Conservation (phyloP, 2,329 filamentous ascomycete genomes). For the Lasiodiplodia citricola region DNA sequence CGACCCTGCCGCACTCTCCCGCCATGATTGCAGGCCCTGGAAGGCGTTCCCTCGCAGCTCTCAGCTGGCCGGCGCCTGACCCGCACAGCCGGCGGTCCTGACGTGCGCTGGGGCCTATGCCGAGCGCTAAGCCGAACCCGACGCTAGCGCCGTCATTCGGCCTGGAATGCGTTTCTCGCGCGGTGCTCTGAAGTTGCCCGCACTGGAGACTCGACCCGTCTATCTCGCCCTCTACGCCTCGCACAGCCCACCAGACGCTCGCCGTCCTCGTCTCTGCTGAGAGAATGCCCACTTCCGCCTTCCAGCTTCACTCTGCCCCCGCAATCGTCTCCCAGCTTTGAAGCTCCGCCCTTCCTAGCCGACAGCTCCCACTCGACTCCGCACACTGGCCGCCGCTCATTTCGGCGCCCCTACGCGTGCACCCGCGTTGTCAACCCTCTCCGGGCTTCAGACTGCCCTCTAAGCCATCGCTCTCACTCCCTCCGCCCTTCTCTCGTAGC, state of each 20-base stretch:
- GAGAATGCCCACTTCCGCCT: conserved; percentile 37
- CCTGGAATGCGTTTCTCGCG: conserved; percentile 25
- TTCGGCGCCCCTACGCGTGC: conserved; percentile 27
- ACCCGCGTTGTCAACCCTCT: not conserved
- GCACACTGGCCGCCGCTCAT: conserved; percentile 28
- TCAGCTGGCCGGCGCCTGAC: conserved; percentile 13
- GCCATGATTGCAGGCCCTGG: conserved; percentile 4
- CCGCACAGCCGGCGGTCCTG: conserved; percentile 18
- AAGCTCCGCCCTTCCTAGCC: conserved; percentile 42
- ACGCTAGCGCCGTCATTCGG: conserved; percentile 24
- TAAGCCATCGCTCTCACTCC: conserved; percentile 1
- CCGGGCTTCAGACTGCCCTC: conserved; percentile 1
- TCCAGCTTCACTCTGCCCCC: conserved; percentile 31
- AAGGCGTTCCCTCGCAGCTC: not conserved
- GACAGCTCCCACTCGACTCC: conserved; percentile 32
- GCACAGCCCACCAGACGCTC: conserved; percentile 7
- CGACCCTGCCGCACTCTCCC: not conserved
- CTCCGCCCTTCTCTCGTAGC: conserved; percentile 15
- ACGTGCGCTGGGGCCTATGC: conserved; percentile 20
- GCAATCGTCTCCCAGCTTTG: conserved; percentile 40
- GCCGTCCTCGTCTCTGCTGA: conserved; percentile 4
- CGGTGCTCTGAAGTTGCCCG: conserved; percentile 27
- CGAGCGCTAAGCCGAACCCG: conserved; percentile 18
- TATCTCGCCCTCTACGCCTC: conserved; percentile 20
- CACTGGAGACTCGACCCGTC: conserved; percentile 27